Evolutionary conservation across 1,284 basidiomycete species (phyloP), one percentile per base, ranked within the genome.

Genomic region (Athelia psychrophila): DNA sequence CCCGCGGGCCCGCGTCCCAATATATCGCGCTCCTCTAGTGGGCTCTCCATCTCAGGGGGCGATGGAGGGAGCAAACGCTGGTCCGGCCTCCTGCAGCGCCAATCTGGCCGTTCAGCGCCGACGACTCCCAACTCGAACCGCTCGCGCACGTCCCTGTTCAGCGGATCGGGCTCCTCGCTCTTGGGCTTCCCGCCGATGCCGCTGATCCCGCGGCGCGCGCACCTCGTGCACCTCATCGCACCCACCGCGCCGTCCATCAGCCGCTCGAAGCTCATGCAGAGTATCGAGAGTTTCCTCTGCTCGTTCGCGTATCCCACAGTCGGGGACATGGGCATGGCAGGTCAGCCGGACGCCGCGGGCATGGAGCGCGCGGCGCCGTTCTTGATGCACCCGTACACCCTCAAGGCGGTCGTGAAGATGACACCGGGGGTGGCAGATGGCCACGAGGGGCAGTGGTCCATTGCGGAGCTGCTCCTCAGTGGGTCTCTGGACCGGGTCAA

Each of bases 201-300:
- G 12, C 51, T 44, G 18, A n/a, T 42, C 8, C 38, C 38, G n/a
- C 6, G 38, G 16, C 38, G 38, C 38, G 30, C 51, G 15, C 54
- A 23, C 33, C 35, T 57, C 60, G 40, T 58, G 40, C 53, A 54
- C 54, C 45, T 56, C 48, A 30, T 56, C 51, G 53, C 55, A 30
- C 51, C 48, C 38, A 35, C 56, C 15, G 55, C 59, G 19, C 58
- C 63, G 3, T 42, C 25, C 18, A 19, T 48, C 22, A 20, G 36
- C 13, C 53, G 51, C 24, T 46, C 44, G 4, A 63, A 61, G 45
- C 56, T 74, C 36, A 64, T 73, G 12, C 60, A 67, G 32, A 68
- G 63, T 57, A 62, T 74, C 47, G 71, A 73, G 52, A 55, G 66
- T 6, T 73, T 72, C 59, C 62, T 71, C 19, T 60, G 71, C 19